Conservation (phyloP, 1,284 basidiomycete species). For the Ceratobasidium sp. region DNA sequence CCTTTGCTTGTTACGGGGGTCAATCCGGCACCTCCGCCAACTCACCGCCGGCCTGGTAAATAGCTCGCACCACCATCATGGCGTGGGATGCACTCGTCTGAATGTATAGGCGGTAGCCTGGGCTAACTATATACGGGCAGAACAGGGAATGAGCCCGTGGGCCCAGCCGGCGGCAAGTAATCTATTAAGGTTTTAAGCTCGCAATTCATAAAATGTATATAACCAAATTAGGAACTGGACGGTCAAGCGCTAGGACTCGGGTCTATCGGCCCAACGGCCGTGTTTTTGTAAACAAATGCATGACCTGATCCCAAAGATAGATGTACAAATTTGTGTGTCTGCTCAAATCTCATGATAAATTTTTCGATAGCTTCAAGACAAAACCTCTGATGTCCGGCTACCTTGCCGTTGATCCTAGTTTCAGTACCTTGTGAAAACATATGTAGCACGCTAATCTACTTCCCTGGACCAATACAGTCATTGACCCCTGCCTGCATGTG, state of each 20-base stretch:
- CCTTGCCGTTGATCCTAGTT: not conserved
- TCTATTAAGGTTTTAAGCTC: conserved; percentile 11
- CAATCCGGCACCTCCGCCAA: not conserved
- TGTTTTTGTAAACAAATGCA: not conserved
- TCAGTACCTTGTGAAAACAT: not conserved
- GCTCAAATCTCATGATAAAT: no score
- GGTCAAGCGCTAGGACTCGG: not conserved
- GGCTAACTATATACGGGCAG: not conserved
- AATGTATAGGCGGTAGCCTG: not conserved
- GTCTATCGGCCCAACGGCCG: not conserved
- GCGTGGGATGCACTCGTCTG: not conserved
- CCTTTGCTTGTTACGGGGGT: not conserved
- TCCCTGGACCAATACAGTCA: not conserved
- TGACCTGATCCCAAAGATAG: no score
- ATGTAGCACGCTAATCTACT: not conserved
- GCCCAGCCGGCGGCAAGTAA: not conserved
- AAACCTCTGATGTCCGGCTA: no score
- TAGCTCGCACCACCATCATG: not conserved
- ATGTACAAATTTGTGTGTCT: no score
- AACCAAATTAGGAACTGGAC: not conserved
- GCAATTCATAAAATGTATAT: not conserved
- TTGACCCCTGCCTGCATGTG: not conserved
- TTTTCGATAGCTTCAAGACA: no score
- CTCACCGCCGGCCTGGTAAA: not conserved
- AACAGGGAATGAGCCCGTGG: not conserved